Evolutionary conservation across 1,284 basidiomycete genomes (phyloP).

Genomic region (Ceratobasidium theobromae): DNA sequence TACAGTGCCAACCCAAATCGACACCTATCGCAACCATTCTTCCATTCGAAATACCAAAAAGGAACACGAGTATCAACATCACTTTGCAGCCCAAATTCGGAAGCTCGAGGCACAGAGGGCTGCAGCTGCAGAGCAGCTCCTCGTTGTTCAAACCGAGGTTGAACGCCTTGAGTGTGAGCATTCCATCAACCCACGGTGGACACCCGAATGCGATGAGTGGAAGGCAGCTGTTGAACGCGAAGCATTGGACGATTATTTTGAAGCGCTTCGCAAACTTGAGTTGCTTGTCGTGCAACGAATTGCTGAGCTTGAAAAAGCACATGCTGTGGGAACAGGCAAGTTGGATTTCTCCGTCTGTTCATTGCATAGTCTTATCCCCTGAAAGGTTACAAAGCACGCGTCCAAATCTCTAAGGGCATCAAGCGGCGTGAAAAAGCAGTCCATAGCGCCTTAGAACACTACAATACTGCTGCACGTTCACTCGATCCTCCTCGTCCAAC

Average conservation of each 20-base stretch:
- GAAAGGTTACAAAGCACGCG: slow-evolving; percentile 42
- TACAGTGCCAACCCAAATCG: background rate
- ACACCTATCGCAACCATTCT: background rate
- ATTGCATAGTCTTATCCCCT: background rate
- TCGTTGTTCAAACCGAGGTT: background rate
- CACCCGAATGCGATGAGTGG: slow-evolving; percentile 27
- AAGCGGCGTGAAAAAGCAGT: slow-evolving; percentile 35
- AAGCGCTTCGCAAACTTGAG: slow-evolving; percentile 38
- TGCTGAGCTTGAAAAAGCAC: slow-evolving; percentile 32
- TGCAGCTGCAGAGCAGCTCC: background rate
- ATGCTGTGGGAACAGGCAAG: slow-evolving; percentile 18
- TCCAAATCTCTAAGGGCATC: slow-evolving; percentile 42
- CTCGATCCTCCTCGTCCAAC: slow-evolving; percentile 38
- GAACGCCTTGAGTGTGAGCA: background rate
- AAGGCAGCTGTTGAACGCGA: slow-evolving; percentile 20
- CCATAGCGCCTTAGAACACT: slow-evolving; percentile 29
- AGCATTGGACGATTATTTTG: slow-evolving; percentile 1
- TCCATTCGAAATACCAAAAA: background rate
- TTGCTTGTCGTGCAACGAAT: slow-evolving; percentile 26
- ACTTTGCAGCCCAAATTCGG: background rate
- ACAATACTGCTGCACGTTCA: slow-evolving; percentile 40
- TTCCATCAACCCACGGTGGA: background rate
- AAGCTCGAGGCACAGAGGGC: background rate
- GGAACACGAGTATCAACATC: background rate
- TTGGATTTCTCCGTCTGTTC: background rate